Percentiles rank a stretch among this genome's conserved stretches.
phyloP scores from a whole-genome alignment of 257 asterid species.

The Linaria vulgaris region DNA sequence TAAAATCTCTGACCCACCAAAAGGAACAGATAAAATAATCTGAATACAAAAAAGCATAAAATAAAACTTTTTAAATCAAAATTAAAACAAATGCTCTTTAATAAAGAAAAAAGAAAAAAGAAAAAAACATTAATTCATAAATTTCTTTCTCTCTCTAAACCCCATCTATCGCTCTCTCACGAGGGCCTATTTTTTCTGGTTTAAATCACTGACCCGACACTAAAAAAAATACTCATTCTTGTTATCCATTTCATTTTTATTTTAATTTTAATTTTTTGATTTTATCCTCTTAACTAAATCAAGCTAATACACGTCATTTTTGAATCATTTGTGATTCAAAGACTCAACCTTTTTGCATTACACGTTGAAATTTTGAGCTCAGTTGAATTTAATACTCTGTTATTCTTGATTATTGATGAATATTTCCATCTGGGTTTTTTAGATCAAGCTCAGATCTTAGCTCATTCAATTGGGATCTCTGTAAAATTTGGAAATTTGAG shows the following conservation, averaged over 20 bases:
- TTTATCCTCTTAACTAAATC: background rate
- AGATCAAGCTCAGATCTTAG: slow-evolving; percentile 84
- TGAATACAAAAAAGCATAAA: too few relatives aligned
- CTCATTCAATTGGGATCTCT: slow-evolving; percentile 24
- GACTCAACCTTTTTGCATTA: slow-evolving; percentile 30
- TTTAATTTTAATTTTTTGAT: slow-evolving; percentile 13
- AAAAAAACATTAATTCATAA: slow-evolving; percentile 23
- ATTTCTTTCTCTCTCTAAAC: slow-evolving; percentile 25
- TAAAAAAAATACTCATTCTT: slow-evolving; percentile 36
- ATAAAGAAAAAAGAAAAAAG: slow-evolving; percentile 6
- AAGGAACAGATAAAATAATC: too few relatives aligned
- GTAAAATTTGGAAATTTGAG: slow-evolving; percentile 29
- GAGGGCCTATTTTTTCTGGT: slow-evolving; percentile 29
- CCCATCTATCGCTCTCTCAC: slow-evolving; percentile 27
- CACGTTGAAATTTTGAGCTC: slow-evolving; percentile 15
- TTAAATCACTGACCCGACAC: slow-evolving; percentile 48
- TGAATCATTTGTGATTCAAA: slow-evolving; percentile 41
- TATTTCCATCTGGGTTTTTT: slow-evolving; percentile 49
- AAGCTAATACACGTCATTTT: slow-evolving; percentile 33
- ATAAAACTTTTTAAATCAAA: too few relatives aligned
- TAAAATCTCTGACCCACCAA: background rate
- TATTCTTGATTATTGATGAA: slow-evolving; percentile 37
- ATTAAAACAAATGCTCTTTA: slow-evolving; percentile 10
- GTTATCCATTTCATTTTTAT: slow-evolving; percentile 23
- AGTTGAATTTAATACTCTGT: slow-evolving; percentile 16